These are phyloP conservation scores for Cladorrhinum samala DNA, from an alignment of 495 filamentous ascomycete species.

Conservation along the genomic window DNA sequence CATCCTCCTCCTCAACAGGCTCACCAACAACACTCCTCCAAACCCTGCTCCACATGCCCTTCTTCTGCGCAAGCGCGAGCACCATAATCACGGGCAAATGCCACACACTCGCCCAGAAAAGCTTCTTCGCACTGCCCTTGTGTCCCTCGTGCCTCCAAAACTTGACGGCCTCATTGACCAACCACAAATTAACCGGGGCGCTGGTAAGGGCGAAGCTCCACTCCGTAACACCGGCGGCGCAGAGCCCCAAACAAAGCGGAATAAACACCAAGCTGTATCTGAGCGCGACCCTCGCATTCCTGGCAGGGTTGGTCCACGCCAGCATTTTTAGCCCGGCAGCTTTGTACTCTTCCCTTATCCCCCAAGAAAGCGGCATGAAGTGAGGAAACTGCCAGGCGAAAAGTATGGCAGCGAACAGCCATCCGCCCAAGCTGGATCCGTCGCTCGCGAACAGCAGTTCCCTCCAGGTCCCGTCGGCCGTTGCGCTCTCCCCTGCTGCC, in stretches of 20 bases:
- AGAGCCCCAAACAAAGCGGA: constrained; percentile 78
- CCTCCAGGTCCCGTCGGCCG: constrained; percentile 60
- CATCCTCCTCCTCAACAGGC: constrained; percentile 41
- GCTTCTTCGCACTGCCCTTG: constrained; percentile 70
- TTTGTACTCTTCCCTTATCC: constrained; percentile 84
- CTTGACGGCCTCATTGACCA: constrained; percentile 68
- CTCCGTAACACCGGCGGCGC: constrained; percentile 78
- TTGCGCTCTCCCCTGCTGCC: constrained; percentile 81
- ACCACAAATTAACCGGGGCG: constrained; percentile 77
- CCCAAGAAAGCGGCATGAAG: constrained; percentile 87
- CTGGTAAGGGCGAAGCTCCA: constrained; percentile 79
- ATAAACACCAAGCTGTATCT: constrained; percentile 84
- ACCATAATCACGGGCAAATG: constrained; percentile 88
- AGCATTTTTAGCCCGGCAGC: constrained; percentile 88
- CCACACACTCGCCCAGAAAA: constrained; percentile 99
- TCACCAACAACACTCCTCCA: constrained; percentile 64
- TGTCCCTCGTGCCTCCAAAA: constrained; percentile 77
- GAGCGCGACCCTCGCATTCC: constrained; percentile 78
- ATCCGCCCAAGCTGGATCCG: constrained; percentile 65
- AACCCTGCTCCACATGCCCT: constrained; percentile 82
- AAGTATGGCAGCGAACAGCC: constrained; percentile 76
- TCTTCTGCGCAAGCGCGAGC: constrained; percentile 88
- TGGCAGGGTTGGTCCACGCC: constrained; percentile 75
- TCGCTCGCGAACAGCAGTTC: constrained; percentile 60
- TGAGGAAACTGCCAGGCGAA: constrained; percentile 98